Conservation (phyloP, 202 grass and related monocot species). For the Schoenoplectus triqueter region DNA sequence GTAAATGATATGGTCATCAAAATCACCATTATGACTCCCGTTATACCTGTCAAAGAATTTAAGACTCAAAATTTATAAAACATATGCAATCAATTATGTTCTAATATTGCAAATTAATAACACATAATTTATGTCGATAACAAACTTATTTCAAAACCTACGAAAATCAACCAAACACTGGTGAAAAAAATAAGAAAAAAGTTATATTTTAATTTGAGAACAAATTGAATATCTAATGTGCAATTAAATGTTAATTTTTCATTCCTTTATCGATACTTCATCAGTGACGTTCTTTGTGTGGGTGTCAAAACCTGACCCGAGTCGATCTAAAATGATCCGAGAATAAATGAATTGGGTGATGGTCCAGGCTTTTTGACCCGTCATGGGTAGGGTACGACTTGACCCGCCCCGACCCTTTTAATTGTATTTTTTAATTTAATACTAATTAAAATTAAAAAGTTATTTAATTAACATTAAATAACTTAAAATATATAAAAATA, state of each 20-base stretch:
- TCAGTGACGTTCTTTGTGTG: not conserved
- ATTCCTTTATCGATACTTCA: not conserved
- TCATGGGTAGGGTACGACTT: too few relatives aligned
- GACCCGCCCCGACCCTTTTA: too few relatives aligned
- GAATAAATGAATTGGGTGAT: too few relatives aligned
- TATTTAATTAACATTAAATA: too few relatives aligned
- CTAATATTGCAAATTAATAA: not conserved
- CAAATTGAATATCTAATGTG: not conserved
- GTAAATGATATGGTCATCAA: constrained; percentile 95
- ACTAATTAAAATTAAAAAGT: too few relatives aligned
- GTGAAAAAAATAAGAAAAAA: not conserved
- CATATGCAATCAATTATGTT: too few relatives aligned
- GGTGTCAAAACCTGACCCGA: too few relatives aligned
- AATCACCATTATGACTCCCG: constrained; percentile 81
- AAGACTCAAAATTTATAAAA: not conserved
- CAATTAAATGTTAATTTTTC: not conserved
- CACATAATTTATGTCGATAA: not conserved
- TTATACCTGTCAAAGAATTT: constrained; percentile 41
- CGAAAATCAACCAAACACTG: not conserved
- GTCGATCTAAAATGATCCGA: too few relatives aligned
- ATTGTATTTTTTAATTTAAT: too few relatives aligned
- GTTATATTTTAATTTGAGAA: not conserved
- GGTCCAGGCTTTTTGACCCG: too few relatives aligned
- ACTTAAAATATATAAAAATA: too few relatives aligned
- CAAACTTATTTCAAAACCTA: not conserved